phyloP scores from a whole-genome alignment of 495 filamentous ascomycete species.

The Hyphodiscus hymeniophilus region DNA sequence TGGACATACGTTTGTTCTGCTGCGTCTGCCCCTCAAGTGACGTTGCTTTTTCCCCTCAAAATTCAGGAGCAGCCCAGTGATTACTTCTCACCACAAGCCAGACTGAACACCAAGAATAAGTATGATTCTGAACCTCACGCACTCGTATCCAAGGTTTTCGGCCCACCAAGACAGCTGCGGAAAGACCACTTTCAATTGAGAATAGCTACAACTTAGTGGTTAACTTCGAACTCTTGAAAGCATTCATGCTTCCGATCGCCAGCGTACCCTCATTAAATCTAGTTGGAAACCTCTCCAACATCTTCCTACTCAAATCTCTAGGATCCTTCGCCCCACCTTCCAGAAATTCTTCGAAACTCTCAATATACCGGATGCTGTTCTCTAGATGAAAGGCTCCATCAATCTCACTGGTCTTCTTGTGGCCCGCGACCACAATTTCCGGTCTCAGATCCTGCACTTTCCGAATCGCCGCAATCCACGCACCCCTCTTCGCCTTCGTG shows the following conservation, averaged over 20 bases:
- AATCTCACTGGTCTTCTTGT: constrained; percentile 16
- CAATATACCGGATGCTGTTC: not conserved
- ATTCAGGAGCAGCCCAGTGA: no score
- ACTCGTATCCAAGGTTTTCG: no score
- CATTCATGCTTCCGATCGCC: not conserved
- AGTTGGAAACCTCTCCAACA: not conserved
- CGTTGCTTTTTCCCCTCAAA: no score
- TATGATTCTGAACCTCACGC: no score
- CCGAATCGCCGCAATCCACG: constrained; percentile 28
- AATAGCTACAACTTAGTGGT: no score
- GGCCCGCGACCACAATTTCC: constrained; percentile 25
- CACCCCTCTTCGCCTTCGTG: constrained; percentile 18
- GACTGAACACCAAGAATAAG: no score
- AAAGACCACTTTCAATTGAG: no score
- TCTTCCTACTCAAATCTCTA: not conserved
- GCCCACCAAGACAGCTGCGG: no score
- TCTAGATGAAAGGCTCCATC: constrained; percentile 1
- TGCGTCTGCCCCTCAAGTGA: no score
- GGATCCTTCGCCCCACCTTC: not conserved
- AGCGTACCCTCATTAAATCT: not conserved
- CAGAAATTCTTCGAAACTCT: not conserved
- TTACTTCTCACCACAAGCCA: no score
- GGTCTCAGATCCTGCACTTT: constrained; percentile 26
- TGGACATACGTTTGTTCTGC: no score
- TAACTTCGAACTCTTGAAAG: not conserved